Conservation (phyloP, 1,284 basidiomycete species). For the Papiliotrema fonsecae region DNA sequence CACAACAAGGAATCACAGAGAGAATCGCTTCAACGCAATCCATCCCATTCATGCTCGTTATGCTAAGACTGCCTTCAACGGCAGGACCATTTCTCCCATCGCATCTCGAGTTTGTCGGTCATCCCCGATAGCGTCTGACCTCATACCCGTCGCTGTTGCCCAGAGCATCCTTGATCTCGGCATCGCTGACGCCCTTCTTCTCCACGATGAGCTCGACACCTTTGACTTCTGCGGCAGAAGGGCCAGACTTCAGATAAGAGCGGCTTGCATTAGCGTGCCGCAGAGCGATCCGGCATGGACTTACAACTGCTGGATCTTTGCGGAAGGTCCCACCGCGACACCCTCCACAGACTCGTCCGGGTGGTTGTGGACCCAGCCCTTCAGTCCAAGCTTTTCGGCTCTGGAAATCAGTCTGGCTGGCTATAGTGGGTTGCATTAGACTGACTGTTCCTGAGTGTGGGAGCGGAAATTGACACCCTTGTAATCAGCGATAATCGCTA, state of each 20-base stretch:
- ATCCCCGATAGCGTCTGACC: conserved; percentile 11
- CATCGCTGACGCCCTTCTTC: conserved; percentile 19
- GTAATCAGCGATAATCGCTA: not conserved
- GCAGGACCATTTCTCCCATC: too few species aligned
- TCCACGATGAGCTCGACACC: conserved; percentile 32
- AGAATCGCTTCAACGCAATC: too few species aligned
- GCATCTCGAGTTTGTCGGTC: too few species aligned
- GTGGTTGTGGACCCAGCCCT: conserved; percentile 43
- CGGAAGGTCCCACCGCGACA: conserved; percentile 32
- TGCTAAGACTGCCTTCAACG: too few species aligned
- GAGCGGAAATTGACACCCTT: conserved; percentile 40
- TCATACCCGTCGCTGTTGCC: conserved; percentile 17
- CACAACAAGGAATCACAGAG: too few species aligned
- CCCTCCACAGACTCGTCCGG: conserved; percentile 43
- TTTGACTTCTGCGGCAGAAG: conserved; percentile 31
- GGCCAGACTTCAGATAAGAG: conserved; percentile 28
- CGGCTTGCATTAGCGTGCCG: conserved; percentile 15
- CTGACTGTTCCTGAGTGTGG: conserved; percentile 37
- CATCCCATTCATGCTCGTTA: too few species aligned
- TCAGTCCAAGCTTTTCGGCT: conserved; percentile 32
- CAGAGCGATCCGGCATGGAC: conserved; percentile 1
- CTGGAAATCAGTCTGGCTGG: conserved; percentile 10
- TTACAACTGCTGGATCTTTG: conserved; percentile 38
- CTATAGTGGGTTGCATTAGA: not conserved
- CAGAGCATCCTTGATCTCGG: conserved; percentile 20